A percentile compares a stretch with the other conserved stretches of the same genome.
Conservation (phyloP, 78 protist species). For the Anaeramoeba flamelloides region DNA sequence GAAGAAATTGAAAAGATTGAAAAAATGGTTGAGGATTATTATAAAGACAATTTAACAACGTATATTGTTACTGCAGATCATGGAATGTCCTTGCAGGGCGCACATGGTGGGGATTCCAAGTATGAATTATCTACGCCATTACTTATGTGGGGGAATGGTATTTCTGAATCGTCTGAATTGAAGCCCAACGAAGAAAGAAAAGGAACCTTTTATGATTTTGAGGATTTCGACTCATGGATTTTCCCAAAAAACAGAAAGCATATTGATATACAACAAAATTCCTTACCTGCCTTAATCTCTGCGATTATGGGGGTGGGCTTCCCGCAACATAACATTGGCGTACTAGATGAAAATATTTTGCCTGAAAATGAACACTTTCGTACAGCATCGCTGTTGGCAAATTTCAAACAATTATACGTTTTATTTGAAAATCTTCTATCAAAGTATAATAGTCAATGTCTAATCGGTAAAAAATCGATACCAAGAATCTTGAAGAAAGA, state of each 20-base stretch:
- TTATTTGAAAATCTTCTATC: too few species aligned
- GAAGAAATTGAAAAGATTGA: background rate
- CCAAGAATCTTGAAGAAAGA: too few species aligned
- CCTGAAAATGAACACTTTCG: background rate
- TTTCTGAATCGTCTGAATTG: background rate
- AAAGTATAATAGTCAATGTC: too few species aligned
- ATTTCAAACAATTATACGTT: background rate
- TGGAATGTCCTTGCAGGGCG: background rate
- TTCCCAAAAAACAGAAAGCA: background rate
- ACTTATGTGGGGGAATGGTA: background rate
- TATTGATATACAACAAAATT: background rate
- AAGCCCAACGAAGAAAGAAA: background rate
- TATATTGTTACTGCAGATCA: background rate
- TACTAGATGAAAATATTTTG: background rate
- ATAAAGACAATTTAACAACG: background rate
- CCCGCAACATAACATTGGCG: background rate
- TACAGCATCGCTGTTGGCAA: background rate
- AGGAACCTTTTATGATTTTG: too few species aligned
- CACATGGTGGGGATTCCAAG: background rate
- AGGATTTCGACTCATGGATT: background rate
- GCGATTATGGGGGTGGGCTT: background rate
- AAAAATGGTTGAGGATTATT: background rate
- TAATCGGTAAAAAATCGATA: too few species aligned
- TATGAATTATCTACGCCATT: background rate
- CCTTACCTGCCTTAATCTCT: background rate